phyloP scores from a whole-genome alignment of 345 rosid genomes.

The Sonneratia alba region DNA sequence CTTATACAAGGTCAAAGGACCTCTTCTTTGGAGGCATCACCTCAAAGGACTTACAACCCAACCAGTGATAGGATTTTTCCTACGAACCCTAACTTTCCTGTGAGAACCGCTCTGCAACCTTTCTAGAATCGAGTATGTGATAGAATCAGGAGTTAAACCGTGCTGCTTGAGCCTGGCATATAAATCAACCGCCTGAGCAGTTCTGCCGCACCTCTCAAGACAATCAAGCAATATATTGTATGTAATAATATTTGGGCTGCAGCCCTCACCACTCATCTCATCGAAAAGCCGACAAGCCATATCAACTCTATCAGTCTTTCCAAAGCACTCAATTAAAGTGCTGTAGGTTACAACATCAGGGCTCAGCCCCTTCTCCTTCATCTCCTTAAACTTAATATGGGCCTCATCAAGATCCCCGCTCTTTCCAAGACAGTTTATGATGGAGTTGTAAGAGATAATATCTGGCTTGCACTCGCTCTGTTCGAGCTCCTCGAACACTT shows the following conservation, averaged over 20 bases:
- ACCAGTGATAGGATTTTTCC: slow-evolving; percentile 80
- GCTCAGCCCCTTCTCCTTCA: slow-evolving; percentile 74
- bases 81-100: slow-evolving; percentile 52
- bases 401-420: slow-evolving; percentile 93
- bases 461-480: slow-evolving; percentile 58
- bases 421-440: slow-evolving; percentile 88
- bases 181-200: slow-evolving; percentile 76
- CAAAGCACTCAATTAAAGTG: slow-evolving; percentile 86
- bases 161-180: slow-evolving; percentile 67
- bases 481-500: slow-evolving; percentile 81
- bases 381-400: slow-evolving; percentile 81
- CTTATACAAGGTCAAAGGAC: background rate
- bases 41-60: slow-evolving; percentile 77
- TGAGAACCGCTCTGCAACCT: slow-evolving; percentile 68
- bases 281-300: slow-evolving; percentile 77
- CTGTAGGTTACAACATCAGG: slow-evolving; percentile 93
- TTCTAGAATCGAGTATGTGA: slow-evolving; percentile 67
- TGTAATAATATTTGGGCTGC: slow-evolving; percentile 80
- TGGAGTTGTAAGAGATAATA: slow-evolving; percentile 69
- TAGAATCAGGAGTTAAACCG: slow-evolving; percentile 75
- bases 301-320: slow-evolving; percentile 78
- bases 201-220: slow-evolving; percentile 71
- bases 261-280: slow-evolving; percentile 70
- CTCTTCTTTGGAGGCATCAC: slow-evolving; percentile 10
- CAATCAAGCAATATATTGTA: slow-evolving; percentile 87